phyloP scores from a whole-genome alignment of 192 early-diverging fungal genomes.

The Obelidium mucronatum region DNA sequence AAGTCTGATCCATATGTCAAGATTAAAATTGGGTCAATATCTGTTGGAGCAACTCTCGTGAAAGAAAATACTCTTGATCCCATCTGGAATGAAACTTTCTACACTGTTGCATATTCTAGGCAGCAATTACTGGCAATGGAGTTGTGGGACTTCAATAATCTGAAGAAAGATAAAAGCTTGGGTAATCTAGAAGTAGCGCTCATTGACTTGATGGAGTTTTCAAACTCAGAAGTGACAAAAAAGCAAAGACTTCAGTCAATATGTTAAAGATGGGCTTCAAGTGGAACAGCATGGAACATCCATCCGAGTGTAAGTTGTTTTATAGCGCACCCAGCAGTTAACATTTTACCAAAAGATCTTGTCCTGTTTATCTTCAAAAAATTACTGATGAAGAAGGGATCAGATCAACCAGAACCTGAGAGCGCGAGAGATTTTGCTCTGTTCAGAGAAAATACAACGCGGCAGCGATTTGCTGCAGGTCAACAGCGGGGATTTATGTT shows the following conservation, averaged over 20 bases:
- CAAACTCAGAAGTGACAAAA: not conserved
- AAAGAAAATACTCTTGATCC: conserved; percentile 86
- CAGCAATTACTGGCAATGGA: conserved; percentile 79
- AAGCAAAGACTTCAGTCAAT: conserved; percentile 26
- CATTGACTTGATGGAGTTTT: conserved; percentile 34
- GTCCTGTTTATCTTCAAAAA: conserved; percentile 14
- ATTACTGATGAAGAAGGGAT: not conserved
- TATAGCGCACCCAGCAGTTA: no score
- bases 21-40: conserved; percentile 66
- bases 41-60: conserved; percentile 78
- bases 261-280: conserved; percentile 49
- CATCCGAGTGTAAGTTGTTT: not conserved
- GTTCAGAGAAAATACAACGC: not conserved
- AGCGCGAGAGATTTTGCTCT: not conserved
- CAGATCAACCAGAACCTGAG: not conserved
- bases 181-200: conserved; percentile 66
- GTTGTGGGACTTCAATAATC: conserved; percentile 87
- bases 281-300: conserved; percentile 7
- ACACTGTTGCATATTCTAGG: conserved; percentile 81
- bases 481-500: conserved; percentile 26
- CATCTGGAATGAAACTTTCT: conserved; percentile 89
- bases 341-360: no score
- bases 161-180: conserved; percentile 83
- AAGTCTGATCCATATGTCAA: conserved; percentile 93
- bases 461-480: not conserved